Evolutionary conservation across 768 basidiomycete species (phyloP).

Genomic region (Termitomyces sp.): DNA sequence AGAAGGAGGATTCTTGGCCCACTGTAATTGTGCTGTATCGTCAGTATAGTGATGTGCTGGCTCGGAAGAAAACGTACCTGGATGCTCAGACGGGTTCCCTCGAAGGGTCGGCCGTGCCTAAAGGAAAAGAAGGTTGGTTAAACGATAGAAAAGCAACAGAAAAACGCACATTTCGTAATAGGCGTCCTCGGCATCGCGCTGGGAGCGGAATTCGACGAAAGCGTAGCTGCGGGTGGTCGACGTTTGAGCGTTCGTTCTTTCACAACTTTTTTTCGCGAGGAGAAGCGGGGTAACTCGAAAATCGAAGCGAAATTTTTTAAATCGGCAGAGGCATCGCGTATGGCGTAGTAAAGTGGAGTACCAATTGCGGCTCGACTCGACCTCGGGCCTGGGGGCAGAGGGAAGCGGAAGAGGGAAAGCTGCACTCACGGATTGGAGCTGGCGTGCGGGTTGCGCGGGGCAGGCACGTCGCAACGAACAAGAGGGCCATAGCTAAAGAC

Average conservation of each 20-base stretch:
- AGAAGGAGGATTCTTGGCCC: slow-evolving; percentile 82
- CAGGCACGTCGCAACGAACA: slow-evolving; percentile 87
- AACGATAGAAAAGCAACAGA: not conserved
- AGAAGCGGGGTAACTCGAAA: slow-evolving; percentile 21
- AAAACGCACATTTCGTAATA: slow-evolving; percentile 75
- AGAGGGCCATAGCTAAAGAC: slow-evolving; percentile 68
- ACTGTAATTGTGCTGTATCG: slow-evolving; percentile 37
- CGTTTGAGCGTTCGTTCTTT: slow-evolving; percentile 52
- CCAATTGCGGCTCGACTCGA: slow-evolving; percentile 26
- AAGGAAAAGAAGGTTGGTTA: not conserved
- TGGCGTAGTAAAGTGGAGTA: slow-evolving; percentile 5
- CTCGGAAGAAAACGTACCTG: slow-evolving; percentile 42
- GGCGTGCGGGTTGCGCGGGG: slow-evolving; percentile 74
- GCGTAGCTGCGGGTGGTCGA: slow-evolving; percentile 70
- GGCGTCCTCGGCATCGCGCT: slow-evolving; percentile 77
- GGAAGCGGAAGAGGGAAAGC: slow-evolving; percentile 15
- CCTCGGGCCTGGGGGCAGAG: slow-evolving; percentile 23
- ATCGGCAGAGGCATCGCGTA: slow-evolving; percentile 8
- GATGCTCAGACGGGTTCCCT: slow-evolving; percentile 71
- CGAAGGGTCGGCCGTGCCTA: slow-evolving; percentile 77
- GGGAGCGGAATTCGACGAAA: slow-evolving; percentile 80
- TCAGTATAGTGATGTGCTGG: not conserved
- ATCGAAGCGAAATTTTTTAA: slow-evolving; percentile 9
- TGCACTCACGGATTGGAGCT: slow-evolving; percentile 79
- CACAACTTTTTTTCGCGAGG: slow-evolving; percentile 31